Evolutionary conservation across 108 stramenopile genomes (phyloP), one percentile per base, ranked within the genome.

Genomic region (Cyclotella atomus): DNA sequence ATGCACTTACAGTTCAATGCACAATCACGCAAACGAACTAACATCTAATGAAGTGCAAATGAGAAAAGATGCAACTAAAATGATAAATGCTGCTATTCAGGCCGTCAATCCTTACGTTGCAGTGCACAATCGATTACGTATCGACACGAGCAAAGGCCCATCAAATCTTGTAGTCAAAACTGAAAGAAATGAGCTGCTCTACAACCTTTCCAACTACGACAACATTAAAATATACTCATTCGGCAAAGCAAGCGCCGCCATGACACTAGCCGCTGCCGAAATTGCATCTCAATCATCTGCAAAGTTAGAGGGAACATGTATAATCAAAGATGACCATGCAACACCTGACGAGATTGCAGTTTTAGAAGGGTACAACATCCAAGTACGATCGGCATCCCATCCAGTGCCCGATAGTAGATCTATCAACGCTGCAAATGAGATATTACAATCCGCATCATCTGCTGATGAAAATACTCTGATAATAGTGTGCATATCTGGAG

Each of bases 271-370:
- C 21, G 63, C 82, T 30, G 64, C 84, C 25, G 76, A 93, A 61
- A 75, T 86, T 16, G 33, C 87, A 19, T 33, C 45, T 57, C 14
- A 47, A 56, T 62, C 35, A 49, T 12, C 45, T 50, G 50, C 17
- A 23, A 44, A 33, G 30, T 21, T 86, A 21, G 79, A 70, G 3
- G 94, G 94, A n/a, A 63, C 88, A 15, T 87, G 88, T 6, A 91
- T 95, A 59, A 85, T 86, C 71, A 95, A 95, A 73, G 94, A 95
- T 73, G 90, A 80, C 61, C 94, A 95, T 81, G 91, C 85, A 27
- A 89, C 89, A 12, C 15, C 55, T 17, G 65, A 87, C 35, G 91
- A 91, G 72, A 49, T 77, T n/a, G 60, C 81, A 50, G 33, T 52
- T n/a, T 65, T 95, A 55, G 17, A 66, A 27, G 64, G 68, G n/a